Evolutionary conservation across 2,329 filamentous ascomycete genomes (phyloP), one percentile per base, ranked within the genome.

Genomic region (Colletotrichum theobromicola): DNA sequence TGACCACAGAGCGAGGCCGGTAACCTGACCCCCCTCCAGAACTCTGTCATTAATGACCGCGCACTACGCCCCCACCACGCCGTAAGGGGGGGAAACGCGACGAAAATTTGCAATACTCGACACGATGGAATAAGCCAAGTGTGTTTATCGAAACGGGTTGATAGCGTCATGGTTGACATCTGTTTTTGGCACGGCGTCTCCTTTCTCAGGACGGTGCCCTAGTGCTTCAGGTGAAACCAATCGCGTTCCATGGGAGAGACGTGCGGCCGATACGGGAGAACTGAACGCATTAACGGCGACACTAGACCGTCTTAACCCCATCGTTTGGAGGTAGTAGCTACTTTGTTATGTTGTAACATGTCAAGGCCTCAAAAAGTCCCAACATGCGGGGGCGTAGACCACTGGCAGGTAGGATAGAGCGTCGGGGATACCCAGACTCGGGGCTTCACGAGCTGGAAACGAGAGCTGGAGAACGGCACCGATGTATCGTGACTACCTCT

Each of bases 31-130:
- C n/a, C 16, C 57, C n/a, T 63, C 34, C 21, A 30, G 60, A 70
- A 65, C 18, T 60, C 66, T 73, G 66, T 73, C 66, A 73, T 37
- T 70, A 70, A 73, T 70, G 71, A 72, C 70, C n/a, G 26, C 34
- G 32, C 26, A 69, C 15, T 30, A 37, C 55, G 57, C 63, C 65
- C 16, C 70, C 70, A 69, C 70, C 65, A 50, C 28, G n/a, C n/a
- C 42, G 42, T 37, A 30, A 72, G 35, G 46, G 55, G 42, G 32
- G 18, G 30, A 9, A 4, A 30, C 8, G n/a, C 65, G 24, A 63
- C 35, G 55, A 72, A 37, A 58, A 67, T 68, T 61, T 60, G 35
- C 26, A 68, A 53, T n/a, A 50, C 15, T 63, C 37, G 42, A 63
- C 57, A 28, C 50, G 35, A 60, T 61, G 53, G 35, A 63, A 21